A percentile compares a stretch with the other conserved stretches of the same genome.
Conservation (phyloP, 164 flowering plant genomes). For the Nymphaea colorata region DNA sequence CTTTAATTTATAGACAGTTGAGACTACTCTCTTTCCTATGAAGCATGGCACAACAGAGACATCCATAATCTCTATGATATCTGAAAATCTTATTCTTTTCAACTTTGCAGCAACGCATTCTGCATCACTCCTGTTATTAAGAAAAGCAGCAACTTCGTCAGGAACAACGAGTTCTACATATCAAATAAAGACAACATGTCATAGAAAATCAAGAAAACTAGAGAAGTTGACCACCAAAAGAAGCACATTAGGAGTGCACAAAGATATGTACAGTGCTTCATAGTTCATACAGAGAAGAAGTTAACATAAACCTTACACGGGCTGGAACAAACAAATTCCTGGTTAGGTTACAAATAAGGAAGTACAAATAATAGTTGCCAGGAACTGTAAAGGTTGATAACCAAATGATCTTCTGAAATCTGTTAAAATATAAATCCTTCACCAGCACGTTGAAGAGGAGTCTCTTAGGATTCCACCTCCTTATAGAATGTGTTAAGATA, state of each 20-base stretch:
- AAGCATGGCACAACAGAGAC: conserved; percentile 38
- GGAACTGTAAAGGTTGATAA: too few relatives aligned
- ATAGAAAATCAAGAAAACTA: neutral
- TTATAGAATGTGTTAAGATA: too few relatives aligned
- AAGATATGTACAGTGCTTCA: neutral
- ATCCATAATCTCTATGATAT: conserved; percentile 60
- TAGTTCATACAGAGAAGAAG: neutral
- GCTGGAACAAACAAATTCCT: too few relatives aligned
- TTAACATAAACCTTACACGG: neutral
- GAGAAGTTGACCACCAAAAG: too few relatives aligned
- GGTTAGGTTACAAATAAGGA: too few relatives aligned
- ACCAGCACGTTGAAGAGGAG: too few relatives aligned
- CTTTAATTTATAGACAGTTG: conserved; percentile 57
- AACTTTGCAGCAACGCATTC: conserved; percentile 50
- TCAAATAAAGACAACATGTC: neutral
- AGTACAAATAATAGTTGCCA: too few relatives aligned
- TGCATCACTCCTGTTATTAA: conserved; percentile 47
- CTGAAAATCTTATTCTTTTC: conserved; percentile 63
- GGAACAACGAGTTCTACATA: neutral
- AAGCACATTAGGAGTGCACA: too few relatives aligned
- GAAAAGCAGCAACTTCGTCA: neutral
- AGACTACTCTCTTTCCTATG: conserved; percentile 14
- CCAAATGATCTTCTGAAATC: too few relatives aligned
- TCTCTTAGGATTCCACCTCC: too few relatives aligned
- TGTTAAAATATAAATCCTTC: too few relatives aligned